These are phyloP conservation scores for Globisporangium uncinulatum DNA, from an alignment of 352 stramenopile genomes.

Conservation along the genomic window DNA sequence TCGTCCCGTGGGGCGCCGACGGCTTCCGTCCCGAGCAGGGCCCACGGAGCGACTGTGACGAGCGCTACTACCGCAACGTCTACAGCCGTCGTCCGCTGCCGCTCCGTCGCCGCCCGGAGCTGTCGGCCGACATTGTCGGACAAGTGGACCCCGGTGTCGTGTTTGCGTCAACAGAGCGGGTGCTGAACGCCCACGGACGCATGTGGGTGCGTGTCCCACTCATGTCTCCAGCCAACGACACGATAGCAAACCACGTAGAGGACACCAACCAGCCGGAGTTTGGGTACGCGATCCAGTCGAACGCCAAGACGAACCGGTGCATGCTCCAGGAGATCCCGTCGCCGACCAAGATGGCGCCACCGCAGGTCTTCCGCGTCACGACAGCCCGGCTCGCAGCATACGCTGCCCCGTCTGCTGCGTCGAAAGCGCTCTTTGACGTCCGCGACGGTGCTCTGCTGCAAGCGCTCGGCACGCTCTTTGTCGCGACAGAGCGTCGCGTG, in stretches of 20 bases:
- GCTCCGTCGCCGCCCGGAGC: slow-evolving; percentile 32
- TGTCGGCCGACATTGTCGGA: slow-evolving; percentile 51
- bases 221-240: slow-evolving; percentile 8
- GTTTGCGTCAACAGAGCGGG: slow-evolving; percentile 37
- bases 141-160: slow-evolving; percentile 47
- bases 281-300: slow-evolving; percentile 71
- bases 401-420: slow-evolving; percentile 26
- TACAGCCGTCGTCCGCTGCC: slow-evolving; percentile 53
- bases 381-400: slow-evolving; percentile 18
- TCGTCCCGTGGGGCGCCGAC: slow-evolving; percentile 43
- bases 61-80: slow-evolving; percentile 69
- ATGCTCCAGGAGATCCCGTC: slow-evolving; percentile 67
- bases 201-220: slow-evolving; percentile 68
- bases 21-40: slow-evolving; percentile 18
- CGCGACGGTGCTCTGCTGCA: slow-evolving; percentile 44
- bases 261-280: slow-evolving; percentile 30
- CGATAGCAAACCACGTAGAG: slow-evolving; percentile 20
- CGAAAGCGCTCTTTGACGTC: slow-evolving; percentile 50
- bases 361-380: slow-evolving; percentile 47
- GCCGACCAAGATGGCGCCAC: slow-evolving; percentile 51
- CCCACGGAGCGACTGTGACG: slow-evolving; percentile 26
- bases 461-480: slow-evolving; percentile 46
- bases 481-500: slow-evolving; percentile 37
- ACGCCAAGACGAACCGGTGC: slow-evolving; percentile 69
- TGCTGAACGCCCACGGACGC: slow-evolving; percentile 45